These are phyloP conservation scores for Euphorbia celastroides DNA, from an alignment of 441 rosid genomes.

Conservation along the genomic window DNA sequence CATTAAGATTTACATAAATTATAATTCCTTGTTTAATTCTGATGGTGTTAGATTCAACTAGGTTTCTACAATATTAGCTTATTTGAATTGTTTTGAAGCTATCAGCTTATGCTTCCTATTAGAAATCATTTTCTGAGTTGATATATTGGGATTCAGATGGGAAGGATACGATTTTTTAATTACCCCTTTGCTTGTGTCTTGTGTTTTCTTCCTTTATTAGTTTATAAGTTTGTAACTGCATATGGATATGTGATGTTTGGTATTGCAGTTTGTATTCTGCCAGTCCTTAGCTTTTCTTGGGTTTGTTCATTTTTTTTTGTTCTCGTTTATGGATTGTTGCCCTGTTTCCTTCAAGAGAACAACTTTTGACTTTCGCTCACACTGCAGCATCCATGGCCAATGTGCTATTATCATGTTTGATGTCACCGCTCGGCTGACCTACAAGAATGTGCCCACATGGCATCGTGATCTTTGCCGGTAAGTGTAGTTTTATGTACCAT, in stretches of 20 bases:
- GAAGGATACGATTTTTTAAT: background rate
- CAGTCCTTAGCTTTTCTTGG: background rate
- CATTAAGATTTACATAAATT: background rate
- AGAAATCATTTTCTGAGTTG: too few relatives aligned
- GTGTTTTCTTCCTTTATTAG: background rate
- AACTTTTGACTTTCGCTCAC: too few relatives aligned
- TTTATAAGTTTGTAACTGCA: background rate
- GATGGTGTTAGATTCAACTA: background rate
- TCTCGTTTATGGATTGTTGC: background rate
- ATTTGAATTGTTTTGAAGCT: background rate
- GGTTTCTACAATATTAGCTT: background rate
- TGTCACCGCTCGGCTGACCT: conserved; percentile 77
- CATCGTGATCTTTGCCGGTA: conserved; percentile 89
- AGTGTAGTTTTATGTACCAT: background rate
- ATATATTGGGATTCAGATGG: background rate
- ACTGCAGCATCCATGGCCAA: conserved; percentile 80
- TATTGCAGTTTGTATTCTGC: background rate
- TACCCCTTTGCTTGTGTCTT: background rate
- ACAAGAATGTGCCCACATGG: conserved; percentile 91
- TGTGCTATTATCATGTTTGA: conserved; percentile 92
- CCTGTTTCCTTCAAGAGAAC: background rate
- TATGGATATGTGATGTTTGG: background rate
- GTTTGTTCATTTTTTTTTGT: background rate
- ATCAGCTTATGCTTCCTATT: background rate
- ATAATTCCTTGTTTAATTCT: background rate